Evolutionary conservation across 805 yeast species (phyloP).

Genomic region (Candida railenensis): DNA sequence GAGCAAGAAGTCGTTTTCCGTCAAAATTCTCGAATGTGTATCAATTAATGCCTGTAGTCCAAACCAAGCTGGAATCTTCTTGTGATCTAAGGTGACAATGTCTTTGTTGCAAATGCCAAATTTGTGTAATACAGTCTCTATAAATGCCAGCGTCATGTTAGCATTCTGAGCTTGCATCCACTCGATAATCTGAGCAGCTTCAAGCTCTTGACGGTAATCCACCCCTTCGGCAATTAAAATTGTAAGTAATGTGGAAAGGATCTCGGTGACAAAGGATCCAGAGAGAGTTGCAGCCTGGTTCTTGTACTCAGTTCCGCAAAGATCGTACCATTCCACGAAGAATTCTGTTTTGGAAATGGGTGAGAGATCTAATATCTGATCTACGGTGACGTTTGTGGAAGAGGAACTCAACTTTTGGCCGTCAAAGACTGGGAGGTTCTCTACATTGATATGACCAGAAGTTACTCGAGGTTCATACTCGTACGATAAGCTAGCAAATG

Average conservation of each 20-base stretch:
- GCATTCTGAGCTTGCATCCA: constrained; percentile 26
- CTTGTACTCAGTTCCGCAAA: constrained; percentile 56
- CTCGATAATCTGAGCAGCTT: constrained; percentile 13
- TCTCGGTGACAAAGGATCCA: constrained; percentile 22
- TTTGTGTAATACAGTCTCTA: constrained; percentile 48
- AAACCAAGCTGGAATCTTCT: constrained; percentile 55
- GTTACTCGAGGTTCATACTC: constrained; percentile 33
- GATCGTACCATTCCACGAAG: constrained; percentile 45
- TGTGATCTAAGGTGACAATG: constrained; percentile 39
- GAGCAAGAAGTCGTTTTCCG: constrained; percentile 56
- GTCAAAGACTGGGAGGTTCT: constrained; percentile 22
- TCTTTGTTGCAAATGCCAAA: constrained; percentile 31
- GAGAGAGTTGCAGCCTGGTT: constrained; percentile 39
- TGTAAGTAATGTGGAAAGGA: constrained; percentile 25
- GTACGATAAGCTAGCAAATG: constrained; percentile 27
- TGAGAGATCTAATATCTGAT: constrained; percentile 39
- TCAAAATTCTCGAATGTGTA: constrained; percentile 16
- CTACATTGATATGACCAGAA: constrained; percentile 30
- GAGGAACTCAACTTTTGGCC: constrained; percentile 9
- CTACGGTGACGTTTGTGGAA: constrained; percentile 16
- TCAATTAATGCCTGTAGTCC: constrained; percentile 52
- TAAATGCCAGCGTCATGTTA: constrained; percentile 35
- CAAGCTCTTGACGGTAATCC: constrained; percentile 17
- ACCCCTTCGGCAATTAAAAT: constrained; percentile 22
- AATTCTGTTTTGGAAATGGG: constrained; percentile 60